Evolutionary conservation across 805 yeast species (phyloP), one percentile per base, ranked within the genome.

Genomic region (Wickerhamomyces alni): DNA sequence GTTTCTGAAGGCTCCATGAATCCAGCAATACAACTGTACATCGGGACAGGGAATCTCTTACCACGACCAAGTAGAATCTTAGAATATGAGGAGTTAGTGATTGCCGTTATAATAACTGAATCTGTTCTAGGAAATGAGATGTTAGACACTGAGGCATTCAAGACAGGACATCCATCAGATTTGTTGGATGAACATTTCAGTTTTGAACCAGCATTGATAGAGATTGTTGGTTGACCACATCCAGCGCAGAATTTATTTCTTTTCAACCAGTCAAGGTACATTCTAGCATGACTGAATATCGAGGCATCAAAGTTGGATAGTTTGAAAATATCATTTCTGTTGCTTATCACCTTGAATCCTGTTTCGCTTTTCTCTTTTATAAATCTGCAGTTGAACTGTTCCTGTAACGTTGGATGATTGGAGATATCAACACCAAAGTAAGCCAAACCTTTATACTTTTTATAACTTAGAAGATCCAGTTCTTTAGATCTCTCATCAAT

Each of bases 1-100:
- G 94, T 78, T 64, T 91, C 99, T 22, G 89, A 83, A 1, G 96
- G 96, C 59, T 91, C 99, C 77, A 91, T 80, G 61, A 93, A 93
- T 4, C 98, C 99, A 4, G 98, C 96, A 38, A 94, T 76, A 54
- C 95, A 82, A 15, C 91, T 74, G 62, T 82, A 91, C 80, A 87
- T 75, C 37, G 64, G 58, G 41, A 65, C 53, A 6, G 78, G 76
- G 53, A 75, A 75, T 40, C 95, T 67, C 48, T 72, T 77, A 44
- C 78, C 76, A 38, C 85, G 72, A 2, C 89, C 95, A 13, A 91
- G 65, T 25, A 91, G 70, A 13, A 87, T 66, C 57, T 78, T 77
- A 37, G 75, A 63, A 22, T 78, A 75, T 13, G 73, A 77, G 10
- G 67, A 50, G 51, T 82, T 81, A 17, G 86, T 71, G 12, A 87